These are phyloP conservation scores for Erigeron philadelphicus DNA, from an alignment of 140 eudicot species.

Conservation along the genomic window DNA sequence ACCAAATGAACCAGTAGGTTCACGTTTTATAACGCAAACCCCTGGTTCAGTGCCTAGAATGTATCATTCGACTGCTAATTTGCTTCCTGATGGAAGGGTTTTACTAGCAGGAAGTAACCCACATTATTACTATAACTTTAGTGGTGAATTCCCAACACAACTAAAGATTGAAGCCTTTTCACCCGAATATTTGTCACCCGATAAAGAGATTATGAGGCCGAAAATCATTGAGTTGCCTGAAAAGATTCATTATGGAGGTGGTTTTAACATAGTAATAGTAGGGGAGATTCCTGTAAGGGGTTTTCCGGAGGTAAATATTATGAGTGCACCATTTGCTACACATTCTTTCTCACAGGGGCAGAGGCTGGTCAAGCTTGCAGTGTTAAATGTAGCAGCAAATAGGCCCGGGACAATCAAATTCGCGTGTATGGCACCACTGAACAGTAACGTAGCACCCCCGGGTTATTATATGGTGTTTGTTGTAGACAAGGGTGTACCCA, in stretches of 20 bases:
- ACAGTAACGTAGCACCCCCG: conserved; percentile 7
- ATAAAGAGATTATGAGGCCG: not conserved
- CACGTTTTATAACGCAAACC: not conserved
- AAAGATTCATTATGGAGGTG: not conserved
- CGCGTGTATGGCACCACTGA: conserved; percentile 1
- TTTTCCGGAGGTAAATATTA: not conserved
- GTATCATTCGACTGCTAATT: conserved; percentile 8
- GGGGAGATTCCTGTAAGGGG: not conserved
- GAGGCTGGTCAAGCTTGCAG: not conserved
- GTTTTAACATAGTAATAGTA: not conserved
- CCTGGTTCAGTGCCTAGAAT: conserved; percentile 12
- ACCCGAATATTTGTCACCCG: not conserved
- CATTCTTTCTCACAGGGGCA: conserved; percentile 17
- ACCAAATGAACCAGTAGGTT: conserved; percentile 1
- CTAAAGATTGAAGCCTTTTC: conserved; percentile 2
- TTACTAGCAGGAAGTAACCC: conserved; percentile 3
- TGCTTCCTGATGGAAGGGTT: conserved; percentile 14
- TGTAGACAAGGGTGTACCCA: not conserved
- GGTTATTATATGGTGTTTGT: conserved; percentile 10
- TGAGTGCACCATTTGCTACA: conserved; percentile 6
- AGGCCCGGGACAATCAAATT: not conserved
- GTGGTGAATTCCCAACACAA: not conserved
- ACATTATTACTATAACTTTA: not conserved
- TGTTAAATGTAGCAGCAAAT: not conserved
- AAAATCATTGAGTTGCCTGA: not conserved